phyloP scores from a whole-genome alignment of 2,329 filamentous ascomycete genomes.

The Xylariales sp. region DNA sequence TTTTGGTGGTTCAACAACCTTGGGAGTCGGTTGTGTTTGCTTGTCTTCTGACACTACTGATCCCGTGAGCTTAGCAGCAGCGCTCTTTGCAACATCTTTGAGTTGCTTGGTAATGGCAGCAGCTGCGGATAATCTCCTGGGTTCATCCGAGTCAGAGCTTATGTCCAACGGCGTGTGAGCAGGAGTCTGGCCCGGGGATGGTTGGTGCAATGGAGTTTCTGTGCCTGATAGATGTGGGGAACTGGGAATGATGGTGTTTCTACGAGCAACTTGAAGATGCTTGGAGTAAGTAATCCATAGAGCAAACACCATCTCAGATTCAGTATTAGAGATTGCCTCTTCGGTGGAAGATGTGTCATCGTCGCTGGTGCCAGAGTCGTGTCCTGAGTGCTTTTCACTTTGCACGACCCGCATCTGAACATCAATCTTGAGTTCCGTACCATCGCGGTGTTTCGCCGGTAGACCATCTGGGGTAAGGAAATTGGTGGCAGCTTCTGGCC shows the following conservation, averaged over 20 bases:
- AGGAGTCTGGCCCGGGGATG: conserved; percentile 69
- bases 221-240: conserved; percentile 60
- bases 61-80: conserved; percentile 49
- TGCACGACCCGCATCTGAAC: conserved; percentile 95
- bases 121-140: conserved; percentile 38
- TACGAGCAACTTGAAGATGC: conserved; percentile 75
- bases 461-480: conserved; percentile 84
- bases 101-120: conserved; percentile 52
- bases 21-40: conserved; percentile 23
- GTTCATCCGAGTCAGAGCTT: conserved; percentile 47
- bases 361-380: conserved; percentile 22
- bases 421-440: conserved; percentile 87
- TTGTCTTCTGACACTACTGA: conserved; percentile 19
- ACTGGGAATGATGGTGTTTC: conserved; percentile 45
- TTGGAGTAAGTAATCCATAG: conserved; percentile 97
- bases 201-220: conserved; percentile 71
- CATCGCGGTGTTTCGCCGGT: conserved; percentile 82
- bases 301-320: conserved; percentile 83
- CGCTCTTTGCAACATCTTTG: conserved; percentile 51
- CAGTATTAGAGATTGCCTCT: conserved; percentile 42
- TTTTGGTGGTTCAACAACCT: conserved; percentile 29
- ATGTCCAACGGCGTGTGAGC: conserved; percentile 54
- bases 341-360: conserved; percentile 28
- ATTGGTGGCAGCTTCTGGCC: conserved; percentile 69
- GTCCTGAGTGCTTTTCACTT: conserved; percentile 64